Percentiles rank a stretch among this genome's conserved stretches.
phyloP scores from a whole-genome alignment of 495 filamentous ascomycete species.

The Penicillium mononematosum region DNA sequence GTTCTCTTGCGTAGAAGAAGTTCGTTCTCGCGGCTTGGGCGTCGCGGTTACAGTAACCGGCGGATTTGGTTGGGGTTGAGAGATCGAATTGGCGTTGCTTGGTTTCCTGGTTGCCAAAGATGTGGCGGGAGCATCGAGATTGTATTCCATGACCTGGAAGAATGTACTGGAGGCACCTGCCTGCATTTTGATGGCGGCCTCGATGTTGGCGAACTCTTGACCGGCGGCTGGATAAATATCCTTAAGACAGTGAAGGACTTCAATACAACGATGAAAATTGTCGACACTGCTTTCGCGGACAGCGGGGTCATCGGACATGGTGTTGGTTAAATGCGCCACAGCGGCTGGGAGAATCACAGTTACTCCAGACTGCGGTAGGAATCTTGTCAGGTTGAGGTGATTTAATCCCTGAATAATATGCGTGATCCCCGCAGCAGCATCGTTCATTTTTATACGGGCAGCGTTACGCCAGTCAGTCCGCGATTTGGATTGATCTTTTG shows the following conservation, averaged over 20 bases:
- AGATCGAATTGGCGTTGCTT: conserved; percentile 17
- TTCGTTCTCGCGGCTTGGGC: not conserved
- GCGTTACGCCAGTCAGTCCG: conserved; percentile 40
- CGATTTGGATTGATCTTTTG: conserved; percentile 46
- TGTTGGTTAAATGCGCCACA: conserved; percentile 82
- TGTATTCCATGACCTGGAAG: conserved; percentile 40
- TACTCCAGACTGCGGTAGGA: conserved; percentile 79
- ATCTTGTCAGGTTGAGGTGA: conserved; percentile 64
- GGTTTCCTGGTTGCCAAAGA: conserved; percentile 17
- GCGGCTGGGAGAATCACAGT: conserved; percentile 84
- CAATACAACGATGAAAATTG: conserved; percentile 77
- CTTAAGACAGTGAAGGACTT: conserved; percentile 70
- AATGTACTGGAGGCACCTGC: conserved; percentile 33
- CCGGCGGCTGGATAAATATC: conserved; percentile 83
- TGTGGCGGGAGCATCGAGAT: conserved; percentile 19
- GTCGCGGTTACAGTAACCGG: not conserved
- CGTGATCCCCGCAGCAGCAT: conserved; percentile 74
- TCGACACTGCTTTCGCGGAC: conserved; percentile 62
- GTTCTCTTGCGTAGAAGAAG: conserved; percentile 8
- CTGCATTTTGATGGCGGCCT: conserved; percentile 67
- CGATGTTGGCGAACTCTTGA: conserved; percentile 74
- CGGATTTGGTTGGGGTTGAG: conserved; percentile 10
- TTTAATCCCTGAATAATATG: conserved; percentile 70
- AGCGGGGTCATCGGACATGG: conserved; percentile 67
- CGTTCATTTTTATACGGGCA: conserved; percentile 69